These are phyloP conservation scores for Aegilops bicornis DNA, from an alignment of 176 grass and related monocot species.

Conservation along the genomic window DNA sequence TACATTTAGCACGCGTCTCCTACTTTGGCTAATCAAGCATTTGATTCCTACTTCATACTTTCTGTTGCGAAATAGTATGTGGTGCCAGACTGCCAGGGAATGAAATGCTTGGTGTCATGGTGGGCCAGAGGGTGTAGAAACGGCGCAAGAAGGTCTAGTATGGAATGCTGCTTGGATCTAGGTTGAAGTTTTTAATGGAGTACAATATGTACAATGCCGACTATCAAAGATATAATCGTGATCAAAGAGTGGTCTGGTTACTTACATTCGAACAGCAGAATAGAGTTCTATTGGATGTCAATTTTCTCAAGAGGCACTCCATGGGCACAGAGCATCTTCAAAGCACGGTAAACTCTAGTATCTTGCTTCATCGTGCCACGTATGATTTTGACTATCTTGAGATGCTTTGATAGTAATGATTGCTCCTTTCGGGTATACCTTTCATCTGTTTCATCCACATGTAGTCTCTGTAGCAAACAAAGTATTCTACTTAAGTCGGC, in stretches of 20 bases:
- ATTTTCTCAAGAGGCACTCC: neutral
- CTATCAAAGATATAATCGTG: neutral
- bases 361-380: neutral
- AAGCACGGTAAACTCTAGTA: neutral
- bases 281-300: neutral
- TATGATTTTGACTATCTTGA: neutral
- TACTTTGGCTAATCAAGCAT: no score
- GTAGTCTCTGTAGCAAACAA: neutral
- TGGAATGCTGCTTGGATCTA: no score
- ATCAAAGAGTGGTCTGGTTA: neutral
- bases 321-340: neutral
- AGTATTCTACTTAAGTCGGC: neutral
- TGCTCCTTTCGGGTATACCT: neutral
- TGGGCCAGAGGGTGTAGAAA: no score
- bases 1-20: no score
- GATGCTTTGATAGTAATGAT: neutral
- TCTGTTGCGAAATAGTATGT: no score
- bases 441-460: neutral
- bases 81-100: no score
- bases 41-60: no score
- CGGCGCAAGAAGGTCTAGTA: no score
- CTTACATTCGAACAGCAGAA: neutral
- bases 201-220: neutral
- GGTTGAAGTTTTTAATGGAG: no score
- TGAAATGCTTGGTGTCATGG: no score